Evolutionary conservation across 805 yeast species (phyloP), one percentile per base, ranked within the genome.

Genomic region (Lachancea dasiensis): DNA sequence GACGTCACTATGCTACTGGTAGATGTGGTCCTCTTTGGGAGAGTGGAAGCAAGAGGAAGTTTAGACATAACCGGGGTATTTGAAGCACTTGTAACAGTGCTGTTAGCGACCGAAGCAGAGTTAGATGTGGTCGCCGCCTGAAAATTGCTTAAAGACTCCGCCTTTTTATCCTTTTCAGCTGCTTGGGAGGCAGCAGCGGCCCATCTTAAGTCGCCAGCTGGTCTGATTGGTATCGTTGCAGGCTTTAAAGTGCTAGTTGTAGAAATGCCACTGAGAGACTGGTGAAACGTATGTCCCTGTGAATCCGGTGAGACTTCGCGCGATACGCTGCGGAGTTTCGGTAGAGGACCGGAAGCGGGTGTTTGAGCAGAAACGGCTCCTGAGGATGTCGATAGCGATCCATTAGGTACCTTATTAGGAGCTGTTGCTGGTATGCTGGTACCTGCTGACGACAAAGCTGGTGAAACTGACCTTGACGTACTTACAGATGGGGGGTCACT

Each of bases 191-290:
- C 79, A 4, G 77, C 77, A 2, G 70, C 67, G 1, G 79, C 67
- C 79, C 79, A 73, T 50, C 72, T 73, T 39, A 71, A 53, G 31
- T 71, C 75, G 10, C 76, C 75, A 4, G 67, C 69, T 1, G 78
- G 77, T 47, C 70, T 72, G 2, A 68, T 56, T 1, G 79, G 79
- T 2, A 75, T 60, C 2, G 73, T 60, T 2, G 79, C 78, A 2
- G 79, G 79, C 51, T 72, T 73, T 32, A 73, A 43, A 6, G 61
- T 55, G 17, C 53, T 50, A 3, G 63, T 48, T 5, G 60, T 55
- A 4, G 61, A 54, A 16, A 55, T 36, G 27, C 62, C 62, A 43
- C 55, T 56, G 24, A 46, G 47, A 15, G 55, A 50, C 43, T 54
- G 59, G 33, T 56, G 60, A 38, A 57, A 53, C 6, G 58, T 53